Percentiles rank a stretch among this genome's conserved stretches.
phyloP scores from a whole-genome alignment of 2,329 filamentous ascomycete genomes.

The Diaporthe sp. region DNA sequence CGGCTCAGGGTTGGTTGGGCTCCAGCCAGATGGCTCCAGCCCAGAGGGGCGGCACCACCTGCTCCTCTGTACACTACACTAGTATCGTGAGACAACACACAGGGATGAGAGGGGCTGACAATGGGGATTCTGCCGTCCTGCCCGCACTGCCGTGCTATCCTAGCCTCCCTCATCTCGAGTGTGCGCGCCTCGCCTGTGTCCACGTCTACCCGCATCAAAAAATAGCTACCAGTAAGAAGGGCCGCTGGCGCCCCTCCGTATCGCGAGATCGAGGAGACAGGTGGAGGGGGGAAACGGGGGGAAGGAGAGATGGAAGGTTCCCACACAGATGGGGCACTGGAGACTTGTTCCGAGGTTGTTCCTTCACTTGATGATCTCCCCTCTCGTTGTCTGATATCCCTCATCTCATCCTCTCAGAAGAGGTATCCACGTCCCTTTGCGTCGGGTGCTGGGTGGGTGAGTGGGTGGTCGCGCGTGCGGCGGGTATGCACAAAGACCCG shows the following conservation, averaged over 20 bases:
- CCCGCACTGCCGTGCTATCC: conserved; percentile 3
- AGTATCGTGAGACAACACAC: conserved; percentile 14
- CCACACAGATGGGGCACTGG: conserved; percentile 18
- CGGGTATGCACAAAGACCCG: conserved; percentile 2
- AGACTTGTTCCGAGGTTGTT: conserved; percentile 7
- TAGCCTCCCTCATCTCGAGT: background rate
- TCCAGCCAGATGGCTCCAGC: background rate
- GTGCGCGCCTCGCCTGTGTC: background rate
- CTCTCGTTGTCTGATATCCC: background rate
- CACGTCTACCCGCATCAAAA: conserved; percentile 9
- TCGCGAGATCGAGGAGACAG: conserved; percentile 18
- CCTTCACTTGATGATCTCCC: background rate
- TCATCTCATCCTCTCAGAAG: background rate
- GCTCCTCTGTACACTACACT: background rate
- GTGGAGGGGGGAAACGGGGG: background rate
- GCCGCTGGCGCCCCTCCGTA: conserved; percentile 3
- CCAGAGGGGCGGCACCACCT: conserved; percentile 1
- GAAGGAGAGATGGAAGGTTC: conserved; percentile 9
- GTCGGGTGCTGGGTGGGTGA: background rate
- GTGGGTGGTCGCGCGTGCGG: background rate
- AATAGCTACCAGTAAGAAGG: conserved; percentile 5
- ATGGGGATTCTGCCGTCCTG: background rate
- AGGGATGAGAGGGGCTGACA: background rate
- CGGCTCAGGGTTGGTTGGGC: background rate
- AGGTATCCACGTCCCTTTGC: conserved; percentile 1